These are phyloP conservation scores for Rubus idaeus DNA, from an alignment of 306 rosid species.

Conservation along the genomic window DNA sequence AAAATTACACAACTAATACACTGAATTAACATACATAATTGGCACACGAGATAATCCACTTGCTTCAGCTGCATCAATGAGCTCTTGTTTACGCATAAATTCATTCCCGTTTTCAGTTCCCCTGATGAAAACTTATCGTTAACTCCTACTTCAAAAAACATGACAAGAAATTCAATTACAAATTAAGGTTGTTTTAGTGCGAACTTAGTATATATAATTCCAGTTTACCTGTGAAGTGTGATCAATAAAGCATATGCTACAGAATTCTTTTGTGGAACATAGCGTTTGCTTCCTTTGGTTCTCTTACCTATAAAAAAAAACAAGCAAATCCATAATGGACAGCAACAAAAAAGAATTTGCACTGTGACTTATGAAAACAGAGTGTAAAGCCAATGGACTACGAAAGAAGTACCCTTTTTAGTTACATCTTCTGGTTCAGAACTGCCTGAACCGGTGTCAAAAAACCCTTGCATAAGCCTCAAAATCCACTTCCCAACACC, in stretches of 20 bases:
- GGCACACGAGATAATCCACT: slow-evolving; percentile 85
- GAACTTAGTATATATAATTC: not conserved
- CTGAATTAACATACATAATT: slow-evolving; percentile 55
- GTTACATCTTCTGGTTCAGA: slow-evolving; percentile 59
- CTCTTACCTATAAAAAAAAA: slow-evolving; percentile 50
- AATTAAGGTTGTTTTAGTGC: not conserved
- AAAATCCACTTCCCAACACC: slow-evolving; percentile 97
- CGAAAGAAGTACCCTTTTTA: slow-evolving; percentile 41
- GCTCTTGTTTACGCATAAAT: slow-evolving; percentile 88
- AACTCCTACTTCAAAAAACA: slow-evolving; percentile 17
- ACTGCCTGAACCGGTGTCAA: slow-evolving; percentile 48
- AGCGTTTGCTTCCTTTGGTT: slow-evolving; percentile 51
- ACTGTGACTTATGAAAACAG: not conserved
- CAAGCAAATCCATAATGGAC: slow-evolving; percentile 9
- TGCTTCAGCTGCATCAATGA: slow-evolving; percentile 91
- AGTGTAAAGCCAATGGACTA: not conserved
- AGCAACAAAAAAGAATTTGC: slow-evolving; percentile 5
- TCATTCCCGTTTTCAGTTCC: slow-evolving; percentile 74
- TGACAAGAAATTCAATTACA: slow-evolving; percentile 2
- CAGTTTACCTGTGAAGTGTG: slow-evolving; percentile 64
- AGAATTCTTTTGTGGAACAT: slow-evolving; percentile 81
- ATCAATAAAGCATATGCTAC: slow-evolving; percentile 83
- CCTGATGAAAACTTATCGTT: slow-evolving; percentile 41
- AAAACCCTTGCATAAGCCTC: slow-evolving; percentile 76
- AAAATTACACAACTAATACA: slow-evolving; percentile 7